Evolutionary conservation across 148 eudicot genomes (phyloP).

Genomic region (Cornus kousa): DNA sequence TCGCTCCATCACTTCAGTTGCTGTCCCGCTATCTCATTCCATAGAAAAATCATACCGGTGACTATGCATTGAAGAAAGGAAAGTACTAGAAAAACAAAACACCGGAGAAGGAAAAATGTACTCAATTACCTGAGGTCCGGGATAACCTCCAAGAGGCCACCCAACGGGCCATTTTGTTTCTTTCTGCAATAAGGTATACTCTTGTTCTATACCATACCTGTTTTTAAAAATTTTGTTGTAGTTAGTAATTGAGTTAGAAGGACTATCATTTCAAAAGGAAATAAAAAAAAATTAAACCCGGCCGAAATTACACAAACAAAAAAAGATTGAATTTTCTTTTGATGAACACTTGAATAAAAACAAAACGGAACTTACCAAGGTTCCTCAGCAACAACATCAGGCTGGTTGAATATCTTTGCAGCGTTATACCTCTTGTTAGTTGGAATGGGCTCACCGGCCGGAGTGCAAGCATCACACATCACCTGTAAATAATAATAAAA

Average conservation of each 20-base stretch:
- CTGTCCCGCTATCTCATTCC: too few species aligned
- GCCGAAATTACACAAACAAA: not conserved
- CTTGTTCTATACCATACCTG: slow-evolving; percentile 59
- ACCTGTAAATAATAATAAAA: slow-evolving; percentile 23
- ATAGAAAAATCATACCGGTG: not conserved
- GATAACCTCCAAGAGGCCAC: slow-evolving; percentile 58
- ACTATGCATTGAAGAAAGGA: not conserved
- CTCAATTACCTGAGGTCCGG: slow-evolving; percentile 49
- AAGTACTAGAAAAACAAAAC: not conserved
- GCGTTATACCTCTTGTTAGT: slow-evolving; percentile 53
- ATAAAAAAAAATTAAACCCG: not conserved
- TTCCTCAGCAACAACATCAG: slow-evolving; percentile 43
- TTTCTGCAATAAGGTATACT: slow-evolving; percentile 51
- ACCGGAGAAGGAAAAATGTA: too few species aligned
- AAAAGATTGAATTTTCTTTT: not conserved
- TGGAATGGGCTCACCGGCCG: slow-evolving; percentile 48
- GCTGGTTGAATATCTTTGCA: slow-evolving; percentile 46
- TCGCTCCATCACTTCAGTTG: too few species aligned
- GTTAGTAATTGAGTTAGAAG: not conserved
- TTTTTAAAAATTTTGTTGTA: not conserved
- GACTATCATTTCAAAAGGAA: not conserved
- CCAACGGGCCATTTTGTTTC: slow-evolving; percentile 55
- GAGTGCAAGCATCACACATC: slow-evolving; percentile 59
- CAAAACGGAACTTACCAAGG: slow-evolving; percentile 34
- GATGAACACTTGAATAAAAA: not conserved